These are phyloP conservation scores for Torulaspora franciscae DNA, from an alignment of 805 yeast species.

Conservation along the genomic window DNA sequence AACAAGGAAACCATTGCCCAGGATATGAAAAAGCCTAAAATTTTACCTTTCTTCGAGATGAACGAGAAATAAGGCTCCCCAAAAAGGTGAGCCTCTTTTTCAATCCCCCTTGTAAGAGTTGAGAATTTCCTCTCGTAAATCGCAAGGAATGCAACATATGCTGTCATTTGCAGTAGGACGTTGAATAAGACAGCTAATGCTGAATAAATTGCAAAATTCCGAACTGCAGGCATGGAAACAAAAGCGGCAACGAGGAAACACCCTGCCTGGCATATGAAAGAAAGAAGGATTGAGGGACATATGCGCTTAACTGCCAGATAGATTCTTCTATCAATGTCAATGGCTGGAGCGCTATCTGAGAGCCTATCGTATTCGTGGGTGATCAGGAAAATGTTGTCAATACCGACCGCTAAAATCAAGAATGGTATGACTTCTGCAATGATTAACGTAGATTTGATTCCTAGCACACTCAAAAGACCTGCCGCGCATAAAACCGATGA, in stretches of 20 bases:
- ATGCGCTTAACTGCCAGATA: slow-evolving; percentile 62
- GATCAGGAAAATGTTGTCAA: slow-evolving; percentile 84
- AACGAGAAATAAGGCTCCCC: slow-evolving; percentile 37
- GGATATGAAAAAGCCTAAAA: slow-evolving; percentile 51
- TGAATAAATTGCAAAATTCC: slow-evolving; percentile 86
- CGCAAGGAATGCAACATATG: slow-evolving; percentile 67
- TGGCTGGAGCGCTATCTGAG: slow-evolving; percentile 43
- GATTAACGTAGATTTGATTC: slow-evolving; percentile 80
- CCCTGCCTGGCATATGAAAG: slow-evolving; percentile 71
- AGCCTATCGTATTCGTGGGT: slow-evolving; percentile 69
- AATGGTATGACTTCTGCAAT: slow-evolving; percentile 97
- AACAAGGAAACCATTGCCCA: slow-evolving; percentile 68
- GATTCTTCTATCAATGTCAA: slow-evolving; percentile 53
- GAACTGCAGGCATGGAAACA: slow-evolving; percentile 94
- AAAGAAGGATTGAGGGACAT: slow-evolving; percentile 81
- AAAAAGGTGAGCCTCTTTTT: slow-evolving; percentile 10
- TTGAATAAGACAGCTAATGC: slow-evolving; percentile 81
- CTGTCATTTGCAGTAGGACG: slow-evolving; percentile 72
- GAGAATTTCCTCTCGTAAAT: slow-evolving; percentile 23
- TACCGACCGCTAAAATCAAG: slow-evolving; percentile 89
- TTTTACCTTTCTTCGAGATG: slow-evolving; percentile 46
- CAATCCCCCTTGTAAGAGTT: slow-evolving; percentile 12
- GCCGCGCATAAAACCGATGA: slow-evolving; percentile 78
- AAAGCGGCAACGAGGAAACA: slow-evolving; percentile 74
- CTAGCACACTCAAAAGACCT: slow-evolving; percentile 72